Percentiles rank a stretch among this genome's conserved stretches.
Conservation (phyloP, 2,329 filamentous ascomycete genomes). For the Fusarium sp. region DNA sequence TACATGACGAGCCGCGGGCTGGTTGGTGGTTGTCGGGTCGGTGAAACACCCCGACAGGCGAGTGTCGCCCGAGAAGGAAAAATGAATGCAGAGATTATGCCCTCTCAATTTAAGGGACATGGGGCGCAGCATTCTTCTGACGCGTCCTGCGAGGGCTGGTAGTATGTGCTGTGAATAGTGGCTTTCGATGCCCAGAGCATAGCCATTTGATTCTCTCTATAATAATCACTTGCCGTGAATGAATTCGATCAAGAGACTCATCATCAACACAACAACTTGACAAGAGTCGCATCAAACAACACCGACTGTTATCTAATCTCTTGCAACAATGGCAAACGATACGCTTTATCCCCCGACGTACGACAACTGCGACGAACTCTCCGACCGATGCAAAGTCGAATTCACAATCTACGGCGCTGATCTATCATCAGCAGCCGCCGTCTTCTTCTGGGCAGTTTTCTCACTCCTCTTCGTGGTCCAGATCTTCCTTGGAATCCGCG, state of each 20-base stretch:
- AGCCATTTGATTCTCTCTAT: not conserved
- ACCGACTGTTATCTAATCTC: too few species aligned
- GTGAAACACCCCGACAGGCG: not conserved
- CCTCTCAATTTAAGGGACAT: not conserved
- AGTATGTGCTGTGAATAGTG: not conserved
- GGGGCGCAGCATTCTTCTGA: not conserved
- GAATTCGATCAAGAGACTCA: not conserved
- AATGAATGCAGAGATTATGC: not conserved
- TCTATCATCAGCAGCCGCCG: constrained; percentile 30
- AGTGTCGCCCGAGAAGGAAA: not conserved
- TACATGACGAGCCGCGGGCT: not conserved
- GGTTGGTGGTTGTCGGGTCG: not conserved
- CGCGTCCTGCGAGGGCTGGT: not conserved
- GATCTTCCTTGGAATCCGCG: constrained; percentile 47
- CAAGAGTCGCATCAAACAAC: not conserved
- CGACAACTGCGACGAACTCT: constrained; percentile 36
- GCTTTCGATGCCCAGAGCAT: not conserved
- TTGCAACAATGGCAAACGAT: not conserved
- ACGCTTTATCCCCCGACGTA: constrained; percentile 9
- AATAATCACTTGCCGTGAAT: not conserved
- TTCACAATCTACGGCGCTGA: constrained; percentile 41
- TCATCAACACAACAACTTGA: not conserved
- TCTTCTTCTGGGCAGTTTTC: constrained; percentile 52
- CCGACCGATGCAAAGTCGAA: constrained; percentile 40
- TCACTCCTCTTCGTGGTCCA: constrained; percentile 49